Percentiles rank a stretch among this genome's conserved stretches.
phyloP scores from a whole-genome alignment of 2,329 filamentous ascomycete species.

The Aspergillus pseudoglaucus region DNA sequence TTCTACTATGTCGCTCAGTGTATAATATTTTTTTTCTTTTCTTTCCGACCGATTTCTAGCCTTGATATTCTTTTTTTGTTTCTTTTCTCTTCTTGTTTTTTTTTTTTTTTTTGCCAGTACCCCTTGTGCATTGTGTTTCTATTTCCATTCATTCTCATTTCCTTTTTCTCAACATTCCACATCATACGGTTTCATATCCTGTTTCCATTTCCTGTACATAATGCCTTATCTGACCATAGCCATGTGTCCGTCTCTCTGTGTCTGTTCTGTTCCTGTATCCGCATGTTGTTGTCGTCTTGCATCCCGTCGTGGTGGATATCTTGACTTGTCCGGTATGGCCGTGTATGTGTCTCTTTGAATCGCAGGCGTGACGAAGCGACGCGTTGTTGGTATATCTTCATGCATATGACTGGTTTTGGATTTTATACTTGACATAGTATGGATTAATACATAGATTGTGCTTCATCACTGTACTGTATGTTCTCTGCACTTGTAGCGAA shows the following conservation, averaged over 20 bases:
- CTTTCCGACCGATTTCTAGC: background rate
- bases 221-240: slow-evolving; percentile 6
- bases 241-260: slow-evolving; percentile 11
- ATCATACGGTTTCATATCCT: no score
- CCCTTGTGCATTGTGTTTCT: no score
- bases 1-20: slow-evolving; percentile 9
- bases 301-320: slow-evolving; percentile 7
- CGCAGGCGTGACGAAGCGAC: slow-evolving; percentile 19
- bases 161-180: no score
- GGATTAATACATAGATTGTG: background rate
- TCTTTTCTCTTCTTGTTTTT: no score
- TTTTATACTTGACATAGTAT: background rate
- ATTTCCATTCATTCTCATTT: no score
- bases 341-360: slow-evolving; percentile 17
- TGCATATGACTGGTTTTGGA: slow-evolving; percentile 2
- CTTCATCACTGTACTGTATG: background rate
- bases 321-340: slow-evolving; percentile 11
- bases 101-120: no score
- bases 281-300: slow-evolving; percentile 3
- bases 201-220: no score
- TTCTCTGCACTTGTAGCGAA: background rate
- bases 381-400: slow-evolving; percentile 8
- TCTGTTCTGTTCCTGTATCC: slow-evolving; percentile 1
- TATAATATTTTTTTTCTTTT: slow-evolving; percentile 21
- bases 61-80: no score